Percentiles rank a stretch among this genome's conserved stretches.
These are phyloP conservation scores for Licmophora abbreviata DNA, from an alignment of 108 stramenopile species.

Conservation along the genomic window DNA sequence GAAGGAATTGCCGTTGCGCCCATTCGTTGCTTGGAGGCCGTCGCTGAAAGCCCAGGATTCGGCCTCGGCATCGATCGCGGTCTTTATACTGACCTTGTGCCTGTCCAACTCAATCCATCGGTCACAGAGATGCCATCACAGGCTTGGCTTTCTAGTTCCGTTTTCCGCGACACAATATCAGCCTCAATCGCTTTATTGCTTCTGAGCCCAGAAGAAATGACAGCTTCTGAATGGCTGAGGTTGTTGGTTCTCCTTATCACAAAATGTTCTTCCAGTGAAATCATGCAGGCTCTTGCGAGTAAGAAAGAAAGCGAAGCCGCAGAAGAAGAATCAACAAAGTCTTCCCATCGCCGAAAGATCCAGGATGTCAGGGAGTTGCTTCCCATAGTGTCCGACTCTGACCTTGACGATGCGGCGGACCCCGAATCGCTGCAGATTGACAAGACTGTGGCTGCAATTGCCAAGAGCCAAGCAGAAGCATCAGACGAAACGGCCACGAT, in stretches of 20 bases:
- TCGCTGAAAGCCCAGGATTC: constrained; percentile 75
- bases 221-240: constrained; percentile 59
- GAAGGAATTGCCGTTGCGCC: constrained; percentile 42
- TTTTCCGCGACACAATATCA: constrained; percentile 62
- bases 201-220: constrained; percentile 50
- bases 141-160: constrained; percentile 53
- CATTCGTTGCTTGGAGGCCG: constrained; percentile 54
- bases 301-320: constrained; percentile 46
- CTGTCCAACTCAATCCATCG: constrained; percentile 64
- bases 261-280: constrained; percentile 74
- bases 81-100: constrained; percentile 46
- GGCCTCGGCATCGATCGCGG: constrained; percentile 51
- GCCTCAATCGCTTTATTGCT: constrained; percentile 44
- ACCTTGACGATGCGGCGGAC: constrained; percentile 10
- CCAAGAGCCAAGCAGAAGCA: constrained; percentile 1
- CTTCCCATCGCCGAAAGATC: constrained; percentile 18
- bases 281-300: constrained; percentile 48
- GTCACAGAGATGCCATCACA: constrained; percentile 73
- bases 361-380: constrained; percentile 21
- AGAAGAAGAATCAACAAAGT: constrained; percentile 24
- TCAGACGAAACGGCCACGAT: neutral
- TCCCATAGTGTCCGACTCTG: constrained; percentile 19
- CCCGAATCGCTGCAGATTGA: constrained; percentile 3
- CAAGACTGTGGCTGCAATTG: neutral
- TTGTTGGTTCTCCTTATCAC: constrained; percentile 53